These are phyloP conservation scores for Solanum piurae DNA, from an alignment of 257 asterid genomes.

Conservation along the genomic window DNA sequence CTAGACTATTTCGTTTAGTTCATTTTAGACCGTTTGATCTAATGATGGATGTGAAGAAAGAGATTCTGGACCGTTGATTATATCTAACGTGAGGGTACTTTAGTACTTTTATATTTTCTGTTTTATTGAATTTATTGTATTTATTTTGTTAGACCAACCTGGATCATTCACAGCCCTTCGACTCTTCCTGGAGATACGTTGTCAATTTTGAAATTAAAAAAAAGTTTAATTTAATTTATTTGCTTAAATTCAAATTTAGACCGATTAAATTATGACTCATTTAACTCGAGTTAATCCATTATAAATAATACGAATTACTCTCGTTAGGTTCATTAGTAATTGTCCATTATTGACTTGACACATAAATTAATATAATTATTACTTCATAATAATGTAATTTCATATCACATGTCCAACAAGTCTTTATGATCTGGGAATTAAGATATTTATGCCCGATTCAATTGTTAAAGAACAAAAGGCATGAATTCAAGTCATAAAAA, in stretches of 20 bases:
- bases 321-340: too few species aligned
- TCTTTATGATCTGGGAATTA: fast-evolving
- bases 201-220: neutral
- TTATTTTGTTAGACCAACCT: neutral
- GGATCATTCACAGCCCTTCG: neutral
- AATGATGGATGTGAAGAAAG: neutral
- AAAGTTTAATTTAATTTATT: too few species aligned
- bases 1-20: neutral
- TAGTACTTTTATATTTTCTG: neutral
- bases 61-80: neutral
- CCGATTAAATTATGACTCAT: too few species aligned
- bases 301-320: too few species aligned
- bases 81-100: neutral
- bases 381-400: too few species aligned
- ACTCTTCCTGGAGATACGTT: neutral
- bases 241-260: too few species aligned
- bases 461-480: neutral
- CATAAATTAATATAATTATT: too few species aligned
- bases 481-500: neutral
- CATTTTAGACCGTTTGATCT: neutral
- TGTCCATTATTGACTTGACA: too few species aligned
- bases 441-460: neutral
- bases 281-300: too few species aligned
- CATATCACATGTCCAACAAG: neutral
- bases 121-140: neutral